Conservation (phyloP, 1,284 basidiomycete species). For the Cutaneotrichosporon dermatis region DNA sequence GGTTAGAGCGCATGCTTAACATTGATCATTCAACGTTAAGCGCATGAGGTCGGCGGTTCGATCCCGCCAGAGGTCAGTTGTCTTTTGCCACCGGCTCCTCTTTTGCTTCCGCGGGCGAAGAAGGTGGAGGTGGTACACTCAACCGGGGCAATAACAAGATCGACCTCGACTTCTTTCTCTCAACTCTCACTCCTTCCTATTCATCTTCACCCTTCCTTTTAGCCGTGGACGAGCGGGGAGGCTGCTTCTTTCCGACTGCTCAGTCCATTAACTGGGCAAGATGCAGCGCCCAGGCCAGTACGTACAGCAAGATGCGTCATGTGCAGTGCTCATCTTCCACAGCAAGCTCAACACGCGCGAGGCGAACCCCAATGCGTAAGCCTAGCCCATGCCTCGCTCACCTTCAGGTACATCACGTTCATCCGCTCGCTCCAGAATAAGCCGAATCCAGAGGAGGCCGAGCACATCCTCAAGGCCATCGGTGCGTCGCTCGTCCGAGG, state of each 20-base stretch:
- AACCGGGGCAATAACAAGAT: not conserved
- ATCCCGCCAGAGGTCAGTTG: no score
- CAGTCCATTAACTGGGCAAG: not conserved
- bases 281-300: constrained; percentile 23
- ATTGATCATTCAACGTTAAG: no score
- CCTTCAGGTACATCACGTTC: constrained; percentile 40
- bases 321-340: not conserved
- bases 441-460: constrained; percentile 34
- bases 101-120: no score
- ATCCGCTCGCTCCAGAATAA: constrained; percentile 36
- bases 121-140: constrained; percentile 2
- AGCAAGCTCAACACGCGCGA: constrained; percentile 44
- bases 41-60: no score
- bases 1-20: no score
- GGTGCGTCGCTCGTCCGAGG: constrained; percentile 24
- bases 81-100: no score
- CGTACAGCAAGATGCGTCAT: not conserved
- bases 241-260: no score
- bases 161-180: not conserved
- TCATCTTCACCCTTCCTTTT: no score
- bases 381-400: not conserved
- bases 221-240: no score
- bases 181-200: not conserved
- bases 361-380: constrained; percentile 42
- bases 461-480: constrained; percentile 45